phyloP scores from a whole-genome alignment of 345 rosid genomes.

The Gossypium longicalyx region DNA sequence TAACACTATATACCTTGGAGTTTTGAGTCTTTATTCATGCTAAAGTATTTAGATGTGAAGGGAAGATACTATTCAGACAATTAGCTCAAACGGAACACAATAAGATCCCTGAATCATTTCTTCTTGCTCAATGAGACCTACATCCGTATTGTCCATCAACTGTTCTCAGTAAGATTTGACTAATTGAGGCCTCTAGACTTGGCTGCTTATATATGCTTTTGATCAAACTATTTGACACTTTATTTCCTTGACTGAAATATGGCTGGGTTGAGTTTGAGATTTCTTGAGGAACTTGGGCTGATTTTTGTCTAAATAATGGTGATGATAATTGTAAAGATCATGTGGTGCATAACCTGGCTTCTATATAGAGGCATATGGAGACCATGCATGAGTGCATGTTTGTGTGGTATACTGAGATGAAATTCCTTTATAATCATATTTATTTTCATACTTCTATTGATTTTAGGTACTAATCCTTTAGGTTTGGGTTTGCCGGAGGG shows the following conservation, averaged over 20 bases:
- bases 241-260: neutral
- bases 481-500: neutral
- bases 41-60: neutral
- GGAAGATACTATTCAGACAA: neutral
- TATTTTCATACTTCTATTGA: neutral
- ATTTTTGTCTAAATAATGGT: neutral
- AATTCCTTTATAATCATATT: slow-evolving; percentile 2
- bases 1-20: neutral
- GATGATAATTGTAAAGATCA: neutral
- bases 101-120: neutral
- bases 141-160: neutral
- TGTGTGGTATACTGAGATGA: neutral
- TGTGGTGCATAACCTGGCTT: neutral
- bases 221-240: neutral
- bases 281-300: neutral
- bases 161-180: neutral
- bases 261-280: neutral
- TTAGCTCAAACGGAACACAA: neutral
- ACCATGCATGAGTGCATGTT: neutral
- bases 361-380: neutral
- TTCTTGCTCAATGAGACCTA: neutral
- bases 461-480: slow-evolving; percentile 6
- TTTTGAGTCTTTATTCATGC: neutral
- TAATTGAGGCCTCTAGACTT: neutral
- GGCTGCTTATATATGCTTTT: neutral